These are phyloP conservation scores for Tetradesmus lagerheimii DNA, from an alignment of 139 green algal genomes.

Conservation along the genomic window DNA sequence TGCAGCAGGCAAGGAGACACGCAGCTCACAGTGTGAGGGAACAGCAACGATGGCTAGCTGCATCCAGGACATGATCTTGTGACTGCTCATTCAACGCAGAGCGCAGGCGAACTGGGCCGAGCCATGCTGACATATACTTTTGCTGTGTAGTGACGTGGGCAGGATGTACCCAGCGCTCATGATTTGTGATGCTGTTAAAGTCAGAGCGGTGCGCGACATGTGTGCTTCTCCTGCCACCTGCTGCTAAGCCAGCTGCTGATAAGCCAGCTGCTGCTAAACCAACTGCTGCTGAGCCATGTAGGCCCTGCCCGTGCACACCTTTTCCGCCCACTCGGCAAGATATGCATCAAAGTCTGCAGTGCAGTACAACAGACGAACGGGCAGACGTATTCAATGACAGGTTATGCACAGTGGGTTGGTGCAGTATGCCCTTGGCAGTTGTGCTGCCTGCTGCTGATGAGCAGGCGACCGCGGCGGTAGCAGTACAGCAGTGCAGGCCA, in stretches of 20 bases:
- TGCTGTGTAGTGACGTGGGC: too few relatives aligned
- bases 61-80: neutral
- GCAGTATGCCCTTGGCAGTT: too few relatives aligned
- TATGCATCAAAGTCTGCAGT: conserved; percentile 50
- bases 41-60: neutral
- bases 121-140: too few relatives aligned
- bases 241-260: too few relatives aligned
- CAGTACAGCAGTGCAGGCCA: neutral
- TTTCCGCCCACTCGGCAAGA: conserved; percentile 47
- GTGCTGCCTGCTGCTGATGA: neutral
- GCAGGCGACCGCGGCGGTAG: too few relatives aligned
- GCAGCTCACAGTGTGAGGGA: neutral
- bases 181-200: too few relatives aligned
- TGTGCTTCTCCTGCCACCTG: too few relatives aligned
- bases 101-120: too few relatives aligned
- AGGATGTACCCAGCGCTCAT: too few relatives aligned
- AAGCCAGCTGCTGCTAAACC: too few relatives aligned
- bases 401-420: too few relatives aligned
- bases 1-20: conserved; percentile 28
- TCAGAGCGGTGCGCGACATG: too few relatives aligned
- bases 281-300: neutral
- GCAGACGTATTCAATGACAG: neutral
- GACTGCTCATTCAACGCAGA: neutral
- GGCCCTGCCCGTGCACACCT: neutral
- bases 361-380: neutral